Conservation (phyloP, 2,329 filamentous ascomycete genomes). For the Nannizziopsis arthrosporioides region DNA sequence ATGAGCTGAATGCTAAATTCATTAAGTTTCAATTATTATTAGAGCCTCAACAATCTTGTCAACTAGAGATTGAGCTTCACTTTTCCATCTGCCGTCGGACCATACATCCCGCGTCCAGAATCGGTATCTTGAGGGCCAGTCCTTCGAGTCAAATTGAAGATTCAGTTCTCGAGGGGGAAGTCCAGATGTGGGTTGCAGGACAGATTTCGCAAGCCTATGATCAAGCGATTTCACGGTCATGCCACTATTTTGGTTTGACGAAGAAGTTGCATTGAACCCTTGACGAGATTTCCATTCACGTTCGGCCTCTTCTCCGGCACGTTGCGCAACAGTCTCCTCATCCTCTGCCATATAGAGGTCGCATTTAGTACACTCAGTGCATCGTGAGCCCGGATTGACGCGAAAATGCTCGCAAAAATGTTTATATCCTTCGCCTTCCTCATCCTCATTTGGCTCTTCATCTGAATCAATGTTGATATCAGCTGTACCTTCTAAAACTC, state of each 20-base stretch:
- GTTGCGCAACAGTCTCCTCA: constrained; percentile 56
- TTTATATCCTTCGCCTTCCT: constrained; percentile 62
- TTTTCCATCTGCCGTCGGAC: constrained; percentile 31
- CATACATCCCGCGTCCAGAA: constrained; percentile 31
- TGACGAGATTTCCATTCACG: constrained; percentile 57
- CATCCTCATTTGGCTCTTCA: constrained; percentile 17
- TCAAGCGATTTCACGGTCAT: background rate
- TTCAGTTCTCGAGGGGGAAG: constrained; percentile 20
- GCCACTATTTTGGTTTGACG: constrained; percentile 6
- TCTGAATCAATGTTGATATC: constrained; percentile 12
- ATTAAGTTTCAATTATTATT: constrained; percentile 24
- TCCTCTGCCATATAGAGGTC: constrained; percentile 62
- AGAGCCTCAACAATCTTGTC: constrained; percentile 33
- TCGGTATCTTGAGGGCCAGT: constrained; percentile 19
- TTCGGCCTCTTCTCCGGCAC: constrained; percentile 61
- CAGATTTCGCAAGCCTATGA: background rate
- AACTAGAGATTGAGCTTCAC: constrained; percentile 30
- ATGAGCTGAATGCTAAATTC: background rate
- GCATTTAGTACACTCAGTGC: constrained; percentile 67
- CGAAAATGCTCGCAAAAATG: constrained; percentile 97
- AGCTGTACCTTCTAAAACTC: constrained; percentile 3
- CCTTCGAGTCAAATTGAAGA: constrained; percentile 16
- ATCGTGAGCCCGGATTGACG: constrained; percentile 61
- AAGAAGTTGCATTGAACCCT: constrained; percentile 26
- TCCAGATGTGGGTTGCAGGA: constrained; percentile 10